A percentile compares a stretch with the other conserved stretches of the same genome.
phyloP scores from a whole-genome alignment of 768 basidiomycete genomes.

The Pleurotus citrinopileatus region DNA sequence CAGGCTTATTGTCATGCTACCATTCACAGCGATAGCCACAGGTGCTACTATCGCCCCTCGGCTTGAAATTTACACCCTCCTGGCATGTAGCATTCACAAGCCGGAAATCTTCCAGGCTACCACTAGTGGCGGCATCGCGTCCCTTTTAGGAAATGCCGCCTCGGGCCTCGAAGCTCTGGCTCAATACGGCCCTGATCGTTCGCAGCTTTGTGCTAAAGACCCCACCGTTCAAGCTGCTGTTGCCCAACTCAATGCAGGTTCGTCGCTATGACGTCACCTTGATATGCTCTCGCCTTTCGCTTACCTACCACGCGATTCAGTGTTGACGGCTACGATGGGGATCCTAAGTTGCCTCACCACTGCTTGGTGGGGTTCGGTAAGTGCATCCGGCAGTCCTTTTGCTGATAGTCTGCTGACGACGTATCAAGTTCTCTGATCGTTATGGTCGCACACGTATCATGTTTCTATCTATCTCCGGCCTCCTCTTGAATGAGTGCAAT shows the following conservation, averaged over 20 bases:
- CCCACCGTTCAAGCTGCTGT: constrained; percentile 73
- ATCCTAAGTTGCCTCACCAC: constrained; percentile 75
- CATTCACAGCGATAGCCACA: constrained; percentile 53
- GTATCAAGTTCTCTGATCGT: constrained; percentile 67
- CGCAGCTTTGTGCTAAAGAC: constrained; percentile 53
- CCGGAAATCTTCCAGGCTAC: constrained; percentile 33
- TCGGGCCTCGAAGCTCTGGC: not conserved
- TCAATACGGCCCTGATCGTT: not conserved
- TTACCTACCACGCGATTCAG: constrained; percentile 27
- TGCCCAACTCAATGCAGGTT: constrained; percentile 62
- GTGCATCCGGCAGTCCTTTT: constrained; percentile 20
- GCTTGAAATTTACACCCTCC: constrained; percentile 70
- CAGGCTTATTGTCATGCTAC: constrained; percentile 59
- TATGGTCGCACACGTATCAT: constrained; percentile 68
- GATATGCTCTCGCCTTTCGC: not conserved
- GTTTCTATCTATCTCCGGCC: constrained; percentile 56
- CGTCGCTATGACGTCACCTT: constrained; percentile 19
- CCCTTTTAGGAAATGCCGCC: not conserved
- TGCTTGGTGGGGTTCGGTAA: constrained; percentile 83
- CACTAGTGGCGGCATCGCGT: not conserved
- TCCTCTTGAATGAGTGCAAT: constrained; percentile 59
- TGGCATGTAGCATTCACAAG: constrained; percentile 66
- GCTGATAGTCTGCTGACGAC: constrained; percentile 11
- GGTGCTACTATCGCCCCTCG: constrained; percentile 64
- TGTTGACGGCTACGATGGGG: constrained; percentile 64